Conservation (phyloP, 2,329 filamentous ascomycete genomes). For the Lithohypha guttulata region DNA sequence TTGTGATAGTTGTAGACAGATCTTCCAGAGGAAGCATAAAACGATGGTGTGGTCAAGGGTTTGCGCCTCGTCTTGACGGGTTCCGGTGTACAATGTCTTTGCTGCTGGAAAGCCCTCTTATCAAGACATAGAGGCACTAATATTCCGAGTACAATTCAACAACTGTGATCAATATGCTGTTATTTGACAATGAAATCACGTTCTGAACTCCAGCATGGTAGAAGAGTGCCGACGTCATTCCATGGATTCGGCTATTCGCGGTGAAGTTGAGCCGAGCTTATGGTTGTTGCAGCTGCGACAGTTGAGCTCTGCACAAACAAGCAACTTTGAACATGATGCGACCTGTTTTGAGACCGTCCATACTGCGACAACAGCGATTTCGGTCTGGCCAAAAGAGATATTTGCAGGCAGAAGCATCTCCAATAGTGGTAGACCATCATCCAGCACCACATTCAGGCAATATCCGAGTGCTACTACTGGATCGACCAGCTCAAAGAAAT, state of each 20-base stretch:
- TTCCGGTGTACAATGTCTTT: no score
- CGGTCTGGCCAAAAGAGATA: neutral
- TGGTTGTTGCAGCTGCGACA: neutral
- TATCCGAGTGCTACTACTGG: constrained; percentile 80
- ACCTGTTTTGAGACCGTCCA: neutral
- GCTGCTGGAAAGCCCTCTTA: no score
- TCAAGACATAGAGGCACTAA: no score
- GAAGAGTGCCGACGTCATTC: neutral
- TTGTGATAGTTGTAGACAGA: no score
- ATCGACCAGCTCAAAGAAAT: constrained; percentile 75
- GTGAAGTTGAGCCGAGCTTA: neutral
- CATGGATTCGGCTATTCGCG: neutral
- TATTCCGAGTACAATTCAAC: no score
- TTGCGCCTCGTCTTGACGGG: no score
- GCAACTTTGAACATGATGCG: constrained; percentile 12
- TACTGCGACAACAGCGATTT: neutral
- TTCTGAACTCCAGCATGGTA: no score
- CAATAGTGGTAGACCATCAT: constrained; percentile 59
- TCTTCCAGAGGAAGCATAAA: no score
- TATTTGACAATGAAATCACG: no score
- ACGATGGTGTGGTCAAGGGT: no score
- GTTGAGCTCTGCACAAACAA: neutral
- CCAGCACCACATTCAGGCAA: constrained; percentile 69
- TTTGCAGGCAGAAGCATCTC: constrained; percentile 14
- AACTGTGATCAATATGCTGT: no score